These are phyloP conservation scores for Paramarasmius palmivorus DNA, from an alignment of 1,284 basidiomycete genomes.

Conservation along the genomic window DNA sequence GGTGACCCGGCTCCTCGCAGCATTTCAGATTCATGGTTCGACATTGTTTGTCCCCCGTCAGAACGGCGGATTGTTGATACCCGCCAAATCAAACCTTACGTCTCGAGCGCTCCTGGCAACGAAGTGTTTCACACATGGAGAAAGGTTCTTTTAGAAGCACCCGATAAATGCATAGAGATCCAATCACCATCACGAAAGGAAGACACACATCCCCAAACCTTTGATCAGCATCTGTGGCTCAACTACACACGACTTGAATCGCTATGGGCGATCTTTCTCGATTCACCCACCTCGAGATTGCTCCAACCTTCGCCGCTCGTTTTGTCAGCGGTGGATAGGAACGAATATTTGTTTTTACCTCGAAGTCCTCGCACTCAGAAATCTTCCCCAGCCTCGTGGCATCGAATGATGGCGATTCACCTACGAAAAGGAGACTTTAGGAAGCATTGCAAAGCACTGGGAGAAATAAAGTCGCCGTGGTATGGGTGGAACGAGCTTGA, in stretches of 20 bases:
- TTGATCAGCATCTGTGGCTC: constrained; percentile 44
- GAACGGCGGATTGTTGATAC: constrained; percentile 31
- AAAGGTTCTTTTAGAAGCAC: constrained; percentile 35
- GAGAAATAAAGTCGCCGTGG: too few species aligned
- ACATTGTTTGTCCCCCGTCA: constrained; percentile 32
- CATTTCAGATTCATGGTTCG: constrained; percentile 32
- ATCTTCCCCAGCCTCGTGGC: constrained; percentile 33
- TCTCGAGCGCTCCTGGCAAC: constrained; percentile 22
- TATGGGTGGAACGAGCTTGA: too few species aligned
- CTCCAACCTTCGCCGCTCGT: constrained; percentile 41
- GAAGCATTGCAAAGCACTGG: too few species aligned
- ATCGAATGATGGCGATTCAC: constrained; percentile 51
- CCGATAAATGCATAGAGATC: constrained; percentile 45
- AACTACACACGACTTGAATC: constrained; percentile 31
- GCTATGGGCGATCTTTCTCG: constrained; percentile 39
- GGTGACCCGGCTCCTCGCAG: constrained; percentile 37
- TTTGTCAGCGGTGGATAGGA: constrained; percentile 37
- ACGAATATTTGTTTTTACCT: constrained; percentile 38
- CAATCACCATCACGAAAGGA: constrained; percentile 30
- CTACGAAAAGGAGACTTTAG: too few species aligned
- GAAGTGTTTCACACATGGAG: too few species aligned
- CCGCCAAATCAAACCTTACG: constrained; percentile 27
- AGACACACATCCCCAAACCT: constrained; percentile 40
- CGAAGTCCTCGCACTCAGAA: constrained; percentile 29
- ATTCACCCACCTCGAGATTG: constrained; percentile 39